These are phyloP conservation scores for Geranium brycei DNA, from an alignment of 345 rosid genomes.

Conservation along the genomic window DNA sequence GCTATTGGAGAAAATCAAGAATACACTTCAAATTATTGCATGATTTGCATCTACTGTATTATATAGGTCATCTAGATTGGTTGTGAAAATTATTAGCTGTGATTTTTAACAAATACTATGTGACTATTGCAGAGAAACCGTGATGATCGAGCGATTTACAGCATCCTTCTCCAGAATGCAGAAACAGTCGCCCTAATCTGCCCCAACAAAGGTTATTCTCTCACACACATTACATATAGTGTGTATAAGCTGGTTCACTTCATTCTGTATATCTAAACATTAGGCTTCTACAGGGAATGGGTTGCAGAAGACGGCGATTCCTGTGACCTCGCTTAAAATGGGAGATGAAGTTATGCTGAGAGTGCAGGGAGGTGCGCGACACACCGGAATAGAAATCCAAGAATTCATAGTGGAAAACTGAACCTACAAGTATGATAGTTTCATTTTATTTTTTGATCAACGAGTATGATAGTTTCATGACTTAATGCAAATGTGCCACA, in stretches of 20 bases:
- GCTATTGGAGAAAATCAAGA: background rate
- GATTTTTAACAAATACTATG: too few species aligned
- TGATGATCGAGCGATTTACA: slow-evolving; percentile 26
- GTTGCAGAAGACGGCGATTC: slow-evolving; percentile 27
- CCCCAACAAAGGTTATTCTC: slow-evolving; percentile 37
- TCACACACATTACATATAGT: background rate
- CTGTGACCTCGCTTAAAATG: slow-evolving; percentile 53
- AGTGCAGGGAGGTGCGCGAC: slow-evolving; percentile 70
- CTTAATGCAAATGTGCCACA: background rate
- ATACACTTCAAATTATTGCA: background rate
- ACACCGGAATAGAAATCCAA: slow-evolving; percentile 72
- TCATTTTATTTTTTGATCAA: too few species aligned
- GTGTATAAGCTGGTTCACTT: background rate
- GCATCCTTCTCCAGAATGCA: slow-evolving; percentile 67
- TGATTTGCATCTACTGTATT: background rate
- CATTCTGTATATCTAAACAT: background rate
- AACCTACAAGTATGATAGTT: slow-evolving; percentile 7
- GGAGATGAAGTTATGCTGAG: slow-evolving; percentile 56
- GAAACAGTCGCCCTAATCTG: slow-evolving; percentile 66
- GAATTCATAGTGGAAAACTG: slow-evolving; percentile 74
- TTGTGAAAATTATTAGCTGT: background rate
- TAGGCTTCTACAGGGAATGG: slow-evolving; percentile 27
- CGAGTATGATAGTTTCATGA: background rate
- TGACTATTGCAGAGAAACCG: slow-evolving; percentile 26
- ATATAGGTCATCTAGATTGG: background rate